Percentiles rank a stretch among this genome's conserved stretches.
phyloP scores from a whole-genome alignment of 1,139 yeast species.

The Yamadazyma sp. region DNA sequence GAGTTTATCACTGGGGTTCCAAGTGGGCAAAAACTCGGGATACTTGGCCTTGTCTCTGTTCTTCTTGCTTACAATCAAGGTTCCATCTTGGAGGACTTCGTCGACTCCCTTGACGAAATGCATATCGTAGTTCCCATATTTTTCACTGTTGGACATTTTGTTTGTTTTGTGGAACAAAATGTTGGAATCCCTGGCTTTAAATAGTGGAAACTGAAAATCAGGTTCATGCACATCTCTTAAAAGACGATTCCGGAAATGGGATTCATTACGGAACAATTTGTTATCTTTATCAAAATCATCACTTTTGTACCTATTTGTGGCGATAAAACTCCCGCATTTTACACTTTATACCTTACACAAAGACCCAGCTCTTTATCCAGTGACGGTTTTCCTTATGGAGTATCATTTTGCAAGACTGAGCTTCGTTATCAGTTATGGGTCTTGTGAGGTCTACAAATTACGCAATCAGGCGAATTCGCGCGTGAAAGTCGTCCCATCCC shows the following conservation, averaged over 20 bases:
- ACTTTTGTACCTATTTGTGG: not conserved
- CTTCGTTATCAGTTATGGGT: not conserved
- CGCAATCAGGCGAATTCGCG: too few species aligned
- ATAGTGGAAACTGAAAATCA: constrained; percentile 2
- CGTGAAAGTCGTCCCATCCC: too few species aligned
- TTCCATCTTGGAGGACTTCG: constrained; percentile 38
- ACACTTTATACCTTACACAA: constrained; percentile 2
- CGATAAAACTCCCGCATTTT: not conserved
- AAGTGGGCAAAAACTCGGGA: constrained; percentile 50
- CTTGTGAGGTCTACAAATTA: not conserved
- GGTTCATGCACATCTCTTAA: constrained; percentile 11
- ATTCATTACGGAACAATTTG: constrained; percentile 2
- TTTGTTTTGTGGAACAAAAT: not conserved
- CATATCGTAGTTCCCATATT: constrained; percentile 41
- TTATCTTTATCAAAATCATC: not conserved
- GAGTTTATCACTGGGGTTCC: constrained; percentile 46
- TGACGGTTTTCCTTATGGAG: not conserved
- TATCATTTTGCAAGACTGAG: not conserved
- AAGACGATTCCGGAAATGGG: constrained; percentile 7
- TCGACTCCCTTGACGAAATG: constrained; percentile 42
- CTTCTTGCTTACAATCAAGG: constrained; percentile 27
- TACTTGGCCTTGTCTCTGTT: constrained; percentile 29
- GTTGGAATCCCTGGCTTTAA: not conserved
- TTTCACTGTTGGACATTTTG: constrained; percentile 14
- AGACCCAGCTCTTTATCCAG: not conserved